These are phyloP conservation scores for Galeopsis tetrahit DNA, from an alignment of 257 asterid species.

Conservation along the genomic window DNA sequence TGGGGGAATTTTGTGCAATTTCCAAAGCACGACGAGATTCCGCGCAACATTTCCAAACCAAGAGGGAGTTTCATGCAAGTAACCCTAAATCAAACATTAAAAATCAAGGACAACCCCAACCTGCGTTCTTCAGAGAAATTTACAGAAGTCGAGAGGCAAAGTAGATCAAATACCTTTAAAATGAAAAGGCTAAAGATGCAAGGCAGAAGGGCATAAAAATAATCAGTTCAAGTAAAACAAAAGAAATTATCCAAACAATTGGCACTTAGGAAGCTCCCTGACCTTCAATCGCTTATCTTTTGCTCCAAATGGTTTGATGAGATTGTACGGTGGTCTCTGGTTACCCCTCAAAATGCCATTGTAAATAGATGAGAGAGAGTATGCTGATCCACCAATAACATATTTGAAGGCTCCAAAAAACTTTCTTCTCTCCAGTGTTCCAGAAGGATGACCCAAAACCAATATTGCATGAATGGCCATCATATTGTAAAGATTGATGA, in stretches of 20 bases:
- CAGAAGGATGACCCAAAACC: slow-evolving; percentile 74
- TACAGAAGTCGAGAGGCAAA: not conserved
- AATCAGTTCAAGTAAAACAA: slow-evolving; percentile 2
- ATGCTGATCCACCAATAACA: slow-evolving; percentile 87
- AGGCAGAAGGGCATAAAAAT: not conserved
- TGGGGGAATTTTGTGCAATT: too few species aligned
- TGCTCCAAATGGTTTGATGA: slow-evolving; percentile 68
- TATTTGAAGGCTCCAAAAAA: slow-evolving; percentile 85
- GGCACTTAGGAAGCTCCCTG: slow-evolving; percentile 27
- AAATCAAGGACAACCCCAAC: not conserved
- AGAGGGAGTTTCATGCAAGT: too few species aligned
- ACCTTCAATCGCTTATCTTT: slow-evolving; percentile 72
- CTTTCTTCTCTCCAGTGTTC: slow-evolving; percentile 73
- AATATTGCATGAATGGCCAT: slow-evolving; percentile 58
- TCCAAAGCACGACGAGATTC: too few species aligned
- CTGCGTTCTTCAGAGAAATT: not conserved
- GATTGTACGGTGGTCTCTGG: slow-evolving; percentile 92
- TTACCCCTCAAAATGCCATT: slow-evolving; percentile 89
- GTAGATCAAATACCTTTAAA: not conserved
- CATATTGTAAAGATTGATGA: slow-evolving; percentile 72
- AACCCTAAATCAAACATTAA: not conserved
- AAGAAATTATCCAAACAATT: slow-evolving; percentile 1
- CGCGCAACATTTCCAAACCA: too few species aligned
- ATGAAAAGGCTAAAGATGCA: slow-evolving; percentile 1
- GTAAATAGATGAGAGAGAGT: slow-evolving; percentile 80